A percentile compares a stretch with the other conserved stretches of the same genome.
These are phyloP conservation scores for Ustilago nuda DNA, from an alignment of 1,284 basidiomycete species.

Conservation along the genomic window DNA sequence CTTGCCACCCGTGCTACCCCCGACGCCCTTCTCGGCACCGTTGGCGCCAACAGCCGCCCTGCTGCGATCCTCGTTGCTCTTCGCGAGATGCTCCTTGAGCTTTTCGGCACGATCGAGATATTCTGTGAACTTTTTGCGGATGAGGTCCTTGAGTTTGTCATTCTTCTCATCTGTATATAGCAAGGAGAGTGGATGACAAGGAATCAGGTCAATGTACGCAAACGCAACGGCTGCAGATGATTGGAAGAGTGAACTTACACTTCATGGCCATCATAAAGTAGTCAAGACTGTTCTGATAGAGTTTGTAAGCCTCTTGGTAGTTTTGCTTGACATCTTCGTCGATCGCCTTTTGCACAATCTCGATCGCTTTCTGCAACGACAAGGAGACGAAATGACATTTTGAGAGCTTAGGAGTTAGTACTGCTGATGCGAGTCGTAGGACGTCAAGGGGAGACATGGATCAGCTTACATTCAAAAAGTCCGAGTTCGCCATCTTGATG, in stretches of 20 bases:
- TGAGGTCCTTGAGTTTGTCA: slow-evolving; percentile 87
- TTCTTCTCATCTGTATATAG: slow-evolving; percentile 86
- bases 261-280: slow-evolving; percentile 95
- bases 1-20: slow-evolving; percentile 76
- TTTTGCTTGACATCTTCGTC: slow-evolving; percentile 94
- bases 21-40: slow-evolving; percentile 74
- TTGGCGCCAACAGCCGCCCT: slow-evolving; percentile 83
- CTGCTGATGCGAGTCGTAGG: not conserved
- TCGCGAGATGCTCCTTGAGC: slow-evolving; percentile 77
- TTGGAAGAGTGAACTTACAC: slow-evolving; percentile 72
- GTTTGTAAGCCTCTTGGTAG: slow-evolving; percentile 92
- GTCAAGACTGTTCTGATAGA: slow-evolving; percentile 88
- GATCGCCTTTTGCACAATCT: slow-evolving; percentile 93
- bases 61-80: slow-evolving; percentile 77
- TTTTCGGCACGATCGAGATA: slow-evolving; percentile 93
- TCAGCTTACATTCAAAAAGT: slow-evolving; percentile 57
- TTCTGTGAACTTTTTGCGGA: slow-evolving; percentile 89
- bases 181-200: not conserved
- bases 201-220: not conserved
- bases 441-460: not conserved
- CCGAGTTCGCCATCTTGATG: slow-evolving; percentile 57
- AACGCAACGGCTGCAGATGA: not conserved
- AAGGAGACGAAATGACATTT: not conserved
- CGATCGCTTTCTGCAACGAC: slow-evolving; percentile 83
- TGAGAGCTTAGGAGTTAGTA: not conserved